Evolutionary conservation across 768 basidiomycete species (phyloP).

Genomic region (Mycena pura): DNA sequence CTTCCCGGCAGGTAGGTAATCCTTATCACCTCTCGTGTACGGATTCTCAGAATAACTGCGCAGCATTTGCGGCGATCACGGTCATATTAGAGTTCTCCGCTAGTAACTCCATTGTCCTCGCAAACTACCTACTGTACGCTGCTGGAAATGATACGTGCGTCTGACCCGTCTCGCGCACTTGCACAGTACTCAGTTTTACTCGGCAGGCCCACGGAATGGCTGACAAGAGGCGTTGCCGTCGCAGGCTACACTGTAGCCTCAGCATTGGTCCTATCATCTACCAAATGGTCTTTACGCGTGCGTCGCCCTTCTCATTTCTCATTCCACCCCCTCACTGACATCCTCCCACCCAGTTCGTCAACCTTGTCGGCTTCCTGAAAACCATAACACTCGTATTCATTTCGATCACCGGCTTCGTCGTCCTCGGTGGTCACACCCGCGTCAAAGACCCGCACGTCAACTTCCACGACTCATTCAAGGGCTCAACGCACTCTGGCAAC

Average conservation of each 20-base stretch:
- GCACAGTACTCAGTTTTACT: not conserved
- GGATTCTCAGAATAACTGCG: not conserved
- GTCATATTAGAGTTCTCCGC: constrained; percentile 45
- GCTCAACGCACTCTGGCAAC: constrained; percentile 57
- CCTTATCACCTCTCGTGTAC: not conserved
- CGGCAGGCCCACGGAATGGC: not conserved
- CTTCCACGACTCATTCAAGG: constrained; percentile 63
- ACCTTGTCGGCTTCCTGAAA: constrained; percentile 52
- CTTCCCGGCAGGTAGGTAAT: constrained; percentile 39
- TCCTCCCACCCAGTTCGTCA: constrained; percentile 12
- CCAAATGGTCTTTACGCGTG: constrained; percentile 46
- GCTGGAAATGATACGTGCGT: constrained; percentile 29
- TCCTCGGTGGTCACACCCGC: constrained; percentile 62
- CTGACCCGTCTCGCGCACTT: not conserved
- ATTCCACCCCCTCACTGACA: constrained; percentile 24
- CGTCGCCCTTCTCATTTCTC: constrained; percentile 37
- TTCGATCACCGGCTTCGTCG: constrained; percentile 64
- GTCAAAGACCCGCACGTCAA: constrained; percentile 64
- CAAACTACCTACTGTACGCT: constrained; percentile 44
- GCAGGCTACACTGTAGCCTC: constrained; percentile 28
- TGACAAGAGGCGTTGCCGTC: constrained; percentile 35
- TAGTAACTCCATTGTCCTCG: constrained; percentile 46
- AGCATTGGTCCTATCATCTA: constrained; percentile 14
- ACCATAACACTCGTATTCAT: constrained; percentile 55
- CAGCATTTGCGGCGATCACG: constrained; percentile 48